Percentiles rank a stretch among this genome's conserved stretches.
Evolutionary conservation across 495 filamentous ascomycete genomes (phyloP).

Genomic region (Entonaema liquescens): DNA sequence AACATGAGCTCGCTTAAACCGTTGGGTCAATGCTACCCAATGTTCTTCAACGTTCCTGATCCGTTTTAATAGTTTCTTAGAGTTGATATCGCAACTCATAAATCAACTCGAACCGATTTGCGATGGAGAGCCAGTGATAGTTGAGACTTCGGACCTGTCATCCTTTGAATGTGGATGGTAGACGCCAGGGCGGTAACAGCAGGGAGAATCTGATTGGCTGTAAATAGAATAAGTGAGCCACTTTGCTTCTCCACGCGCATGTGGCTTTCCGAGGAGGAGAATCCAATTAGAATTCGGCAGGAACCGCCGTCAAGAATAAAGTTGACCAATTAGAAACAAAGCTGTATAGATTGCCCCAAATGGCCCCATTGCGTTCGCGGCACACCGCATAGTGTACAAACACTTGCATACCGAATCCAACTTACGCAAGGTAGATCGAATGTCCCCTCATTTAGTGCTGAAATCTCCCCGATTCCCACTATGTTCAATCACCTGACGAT

Average conservation of each 20-base stretch:
- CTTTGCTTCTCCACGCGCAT: conserved; percentile 16
- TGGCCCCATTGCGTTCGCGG: not conserved
- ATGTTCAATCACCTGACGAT: conserved; percentile 35
- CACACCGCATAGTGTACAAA: conserved; percentile 35
- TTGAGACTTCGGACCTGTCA: not conserved
- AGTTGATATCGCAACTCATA: conserved; percentile 11
- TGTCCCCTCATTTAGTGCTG: conserved; percentile 2
- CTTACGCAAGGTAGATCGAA: conserved; percentile 28
- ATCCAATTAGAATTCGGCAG: conserved; percentile 39
- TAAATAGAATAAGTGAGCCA: conserved; percentile 7
- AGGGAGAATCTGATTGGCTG: conserved; percentile 8
- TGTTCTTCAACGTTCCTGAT: conserved; percentile 21
- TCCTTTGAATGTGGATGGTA: not conserved
- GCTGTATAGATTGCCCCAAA: not conserved
- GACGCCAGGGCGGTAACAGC: conserved; percentile 12
- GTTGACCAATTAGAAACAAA: conserved; percentile 17
- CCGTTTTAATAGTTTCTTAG: not conserved
- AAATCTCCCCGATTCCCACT: not conserved
- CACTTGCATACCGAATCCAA: conserved; percentile 18
- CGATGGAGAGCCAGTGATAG: conserved; percentile 15
- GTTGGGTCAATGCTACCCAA: conserved; percentile 14
- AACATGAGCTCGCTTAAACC: conserved; percentile 3
- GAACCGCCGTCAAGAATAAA: conserved; percentile 43
- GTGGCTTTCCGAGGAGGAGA: conserved; percentile 37
- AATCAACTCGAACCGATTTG: conserved; percentile 7